Percentiles rank a stretch among this genome's conserved stretches.
phyloP scores from a whole-genome alignment of 2,329 filamentous ascomycete genomes.

The Colletotrichum brevisporum region DNA sequence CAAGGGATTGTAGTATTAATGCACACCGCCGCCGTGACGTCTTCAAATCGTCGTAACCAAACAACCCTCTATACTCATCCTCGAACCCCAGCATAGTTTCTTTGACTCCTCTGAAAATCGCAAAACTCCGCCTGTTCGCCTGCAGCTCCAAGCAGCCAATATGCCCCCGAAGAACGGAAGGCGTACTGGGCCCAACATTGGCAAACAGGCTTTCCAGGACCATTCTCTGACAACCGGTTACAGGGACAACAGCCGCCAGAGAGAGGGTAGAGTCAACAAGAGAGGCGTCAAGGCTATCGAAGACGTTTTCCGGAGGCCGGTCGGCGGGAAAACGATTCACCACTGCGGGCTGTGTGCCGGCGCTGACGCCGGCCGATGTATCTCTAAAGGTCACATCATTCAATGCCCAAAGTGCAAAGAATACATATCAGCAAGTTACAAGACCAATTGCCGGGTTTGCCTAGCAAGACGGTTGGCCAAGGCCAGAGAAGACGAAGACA shows the following conservation, averaged over 20 bases:
- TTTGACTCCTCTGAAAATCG: too few species aligned
- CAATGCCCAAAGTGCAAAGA: constrained; percentile 8
- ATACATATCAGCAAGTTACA: not conserved
- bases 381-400: not conserved
- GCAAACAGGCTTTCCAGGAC: not conserved
- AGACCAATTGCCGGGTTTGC: constrained; percentile 14
- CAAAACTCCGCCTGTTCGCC: too few species aligned
- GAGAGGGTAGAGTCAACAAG: not conserved
- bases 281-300: constrained; percentile 1
- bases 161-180: not conserved
- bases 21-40: not conserved
- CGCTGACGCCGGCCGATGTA: constrained; percentile 1
- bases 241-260: not conserved
- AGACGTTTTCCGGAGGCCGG: not conserved
- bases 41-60: not conserved
- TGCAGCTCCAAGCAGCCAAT: not conserved
- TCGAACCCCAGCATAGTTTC: not conserved
- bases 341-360: constrained; percentile 16
- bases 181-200: not conserved
- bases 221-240: not conserved
- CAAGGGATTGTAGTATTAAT: constrained; percentile 15
- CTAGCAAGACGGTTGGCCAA: not conserved
- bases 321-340: constrained; percentile 11
- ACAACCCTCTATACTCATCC: not conserved
- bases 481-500: not conserved